phyloP scores from a whole-genome alignment of 805 yeast genomes.

The Hanseniaspora lachancei region DNA sequence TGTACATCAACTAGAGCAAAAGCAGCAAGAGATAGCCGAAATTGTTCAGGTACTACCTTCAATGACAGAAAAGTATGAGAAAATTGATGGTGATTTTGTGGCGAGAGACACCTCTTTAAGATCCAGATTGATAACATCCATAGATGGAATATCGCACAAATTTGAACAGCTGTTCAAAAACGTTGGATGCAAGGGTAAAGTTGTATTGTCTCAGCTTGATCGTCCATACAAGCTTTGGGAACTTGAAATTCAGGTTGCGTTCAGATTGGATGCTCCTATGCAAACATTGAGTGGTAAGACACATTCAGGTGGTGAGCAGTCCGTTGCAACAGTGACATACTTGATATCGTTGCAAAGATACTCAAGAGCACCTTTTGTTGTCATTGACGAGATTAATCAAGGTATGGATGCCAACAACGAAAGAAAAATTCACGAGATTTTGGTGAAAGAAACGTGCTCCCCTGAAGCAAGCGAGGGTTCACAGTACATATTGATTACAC shows the following conservation, averaged over 20 bases:
- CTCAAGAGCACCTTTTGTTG: slow-evolving; percentile 80
- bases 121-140: slow-evolving; percentile 41
- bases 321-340: slow-evolving; percentile 84
- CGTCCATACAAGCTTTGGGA: slow-evolving; percentile 60
- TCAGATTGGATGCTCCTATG: slow-evolving; percentile 74
- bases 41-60: slow-evolving; percentile 20
- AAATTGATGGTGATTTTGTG: slow-evolving; percentile 28
- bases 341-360: slow-evolving; percentile 82
- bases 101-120: slow-evolving; percentile 43
- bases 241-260: slow-evolving; percentile 69
- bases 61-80: slow-evolving; percentile 17
- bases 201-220: slow-evolving; percentile 40
- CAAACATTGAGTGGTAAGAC: slow-evolving; percentile 31
- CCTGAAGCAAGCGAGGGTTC: slow-evolving; percentile 33
- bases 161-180: slow-evolving; percentile 54
- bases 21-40: slow-evolving; percentile 20
- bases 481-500: slow-evolving; percentile 87
- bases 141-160: slow-evolving; percentile 43
- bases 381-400: slow-evolving; percentile 95
- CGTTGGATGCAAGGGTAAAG: slow-evolving; percentile 83
- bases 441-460: slow-evolving; percentile 72
- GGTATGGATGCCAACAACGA: slow-evolving; percentile 97
- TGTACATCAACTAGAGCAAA: slow-evolving; percentile 22
- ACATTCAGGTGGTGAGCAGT: slow-evolving; percentile 87
- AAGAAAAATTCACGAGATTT: slow-evolving; percentile 65